Conservation (phyloP, 177 flowering plant species). For the Telopea speciosissima region DNA sequence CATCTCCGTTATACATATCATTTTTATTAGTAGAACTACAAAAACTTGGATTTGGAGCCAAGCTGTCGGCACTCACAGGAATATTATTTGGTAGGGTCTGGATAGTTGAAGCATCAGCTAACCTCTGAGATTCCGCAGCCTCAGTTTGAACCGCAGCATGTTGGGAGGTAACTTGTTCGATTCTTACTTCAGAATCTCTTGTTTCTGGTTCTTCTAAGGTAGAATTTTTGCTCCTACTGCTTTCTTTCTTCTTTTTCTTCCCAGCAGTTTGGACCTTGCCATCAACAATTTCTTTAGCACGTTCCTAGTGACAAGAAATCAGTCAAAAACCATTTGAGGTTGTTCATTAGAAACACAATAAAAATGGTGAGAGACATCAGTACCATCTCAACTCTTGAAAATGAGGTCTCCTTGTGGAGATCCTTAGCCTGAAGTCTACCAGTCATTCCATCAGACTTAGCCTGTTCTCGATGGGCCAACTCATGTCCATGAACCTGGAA, state of each 20-base stretch:
- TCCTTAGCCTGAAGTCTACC: conserved; percentile 22
- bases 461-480: conserved; percentile 14
- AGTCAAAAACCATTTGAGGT: conserved; percentile 24
- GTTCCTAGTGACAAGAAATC: conserved; percentile 41
- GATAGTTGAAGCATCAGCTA: conserved; percentile 21
- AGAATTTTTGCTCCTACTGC: conserved; percentile 31
- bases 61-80: conserved; percentile 7
- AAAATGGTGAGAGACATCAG: conserved; percentile 15
- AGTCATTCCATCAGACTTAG: conserved; percentile 19
- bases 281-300: conserved; percentile 23
- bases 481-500: conserved; percentile 44
- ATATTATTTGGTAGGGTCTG: conserved; percentile 16
- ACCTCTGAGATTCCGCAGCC: conserved; percentile 11
- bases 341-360: conserved; percentile 10
- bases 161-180: conserved; percentile 20
- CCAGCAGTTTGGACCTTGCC: conserved; percentile 34
- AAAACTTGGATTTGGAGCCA: conserved; percentile 15
- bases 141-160: conserved; percentile 22
- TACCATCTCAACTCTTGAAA: conserved; percentile 34
- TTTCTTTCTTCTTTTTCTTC: conserved; percentile 47
- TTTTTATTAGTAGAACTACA: conserved; percentile 16
- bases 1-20: conserved; percentile 8
- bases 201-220: conserved; percentile 16
- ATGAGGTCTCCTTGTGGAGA: conserved; percentile 12
- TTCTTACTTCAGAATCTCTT: conserved; percentile 20